Conservation (phyloP, 179 eudicot species). For the Camellia oleifera region DNA sequence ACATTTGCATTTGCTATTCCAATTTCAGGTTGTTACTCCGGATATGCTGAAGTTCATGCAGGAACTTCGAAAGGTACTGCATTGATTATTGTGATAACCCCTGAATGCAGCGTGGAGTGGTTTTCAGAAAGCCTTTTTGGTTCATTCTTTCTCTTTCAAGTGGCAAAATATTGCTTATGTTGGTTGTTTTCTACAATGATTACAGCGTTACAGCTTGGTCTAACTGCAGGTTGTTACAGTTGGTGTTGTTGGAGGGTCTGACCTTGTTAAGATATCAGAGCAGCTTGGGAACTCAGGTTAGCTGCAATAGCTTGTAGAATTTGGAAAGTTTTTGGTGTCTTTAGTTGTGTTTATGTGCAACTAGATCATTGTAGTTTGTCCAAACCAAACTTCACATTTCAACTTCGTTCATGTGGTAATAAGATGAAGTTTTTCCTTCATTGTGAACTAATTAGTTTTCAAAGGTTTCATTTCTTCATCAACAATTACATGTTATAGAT, state of each 20-base stretch:
- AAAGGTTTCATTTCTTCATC: not conserved
- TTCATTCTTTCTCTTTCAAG: not conserved
- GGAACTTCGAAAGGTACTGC: constrained; percentile 69
- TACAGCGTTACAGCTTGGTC: constrained; percentile 13
- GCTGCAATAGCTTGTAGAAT: constrained; percentile 6
- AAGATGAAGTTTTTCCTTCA: constrained; percentile 4
- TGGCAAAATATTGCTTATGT: not conserved
- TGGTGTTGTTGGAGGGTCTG: constrained; percentile 98
- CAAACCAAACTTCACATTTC: not conserved
- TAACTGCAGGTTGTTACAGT: constrained; percentile 69
- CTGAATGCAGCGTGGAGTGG: not conserved
- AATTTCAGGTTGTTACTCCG: constrained; percentile 67
- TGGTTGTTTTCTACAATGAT: constrained; percentile 1
- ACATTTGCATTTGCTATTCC: too few species aligned
- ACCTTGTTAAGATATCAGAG: constrained; percentile 89
- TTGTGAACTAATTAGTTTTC: not conserved
- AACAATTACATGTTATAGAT: not conserved
- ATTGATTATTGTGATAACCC: not conserved
- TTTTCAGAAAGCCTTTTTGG: not conserved
- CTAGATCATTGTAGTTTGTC: not conserved
- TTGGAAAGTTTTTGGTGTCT: not conserved
- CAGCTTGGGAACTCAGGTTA: constrained; percentile 92
- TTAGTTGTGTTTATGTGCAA: not conserved
- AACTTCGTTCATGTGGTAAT: not conserved
- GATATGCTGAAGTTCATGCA: constrained; percentile 76